Evolutionary conservation across 371 early-diverging fungal species (phyloP), one percentile per base, ranked within the genome.

Genomic region (Coemansia sp.): DNA sequence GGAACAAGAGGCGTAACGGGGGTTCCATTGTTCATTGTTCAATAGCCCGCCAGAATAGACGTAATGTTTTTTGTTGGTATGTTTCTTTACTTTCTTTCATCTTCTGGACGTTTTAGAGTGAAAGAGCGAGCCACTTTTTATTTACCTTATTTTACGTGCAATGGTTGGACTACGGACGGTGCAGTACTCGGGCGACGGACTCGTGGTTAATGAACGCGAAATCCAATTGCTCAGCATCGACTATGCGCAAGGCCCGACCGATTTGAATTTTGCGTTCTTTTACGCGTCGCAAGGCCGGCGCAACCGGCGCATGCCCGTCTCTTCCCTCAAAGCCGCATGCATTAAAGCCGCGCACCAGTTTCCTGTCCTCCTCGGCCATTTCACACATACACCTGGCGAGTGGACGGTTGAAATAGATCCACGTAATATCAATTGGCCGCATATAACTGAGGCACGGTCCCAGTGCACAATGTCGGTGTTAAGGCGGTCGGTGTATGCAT

Each of bases 191-290:
- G n/a, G 48, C 30, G 44, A n/a, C 26, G 21, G n/a, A 30, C 20
- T 8, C 1, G 9, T 7, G 4, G 44, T 60, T 0, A n/a, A 7
- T 4, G 28, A 20, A 25, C 75, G 66, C 7, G 63, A 66, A 16
- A 53, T 62, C 11, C 63, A 59, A 9, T 59, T 73, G 2, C 58
- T 72, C 1, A 56, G 72, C 55, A 71, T 73, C 5, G 74, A 73
- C 39, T 65, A 47, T 18, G 74, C 72, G 16, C 74, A 73, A 16
- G 74, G 74, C 5, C 33, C 37, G 20, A 48, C 74, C 11, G 74
- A 73, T 25, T 16, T 73, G 18, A 73, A 71, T 48, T 73, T 72
- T 65, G 72, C 37, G 11, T 61, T 73, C 21, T 73, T 65, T 53
- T 73, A 48, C 37, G 21, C 57, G 14, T n/a, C 72, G 37, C 25